These are phyloP conservation scores for Calonectria multiphialidica DNA, from an alignment of 2,329 filamentous ascomycete genomes.

Conservation along the genomic window DNA sequence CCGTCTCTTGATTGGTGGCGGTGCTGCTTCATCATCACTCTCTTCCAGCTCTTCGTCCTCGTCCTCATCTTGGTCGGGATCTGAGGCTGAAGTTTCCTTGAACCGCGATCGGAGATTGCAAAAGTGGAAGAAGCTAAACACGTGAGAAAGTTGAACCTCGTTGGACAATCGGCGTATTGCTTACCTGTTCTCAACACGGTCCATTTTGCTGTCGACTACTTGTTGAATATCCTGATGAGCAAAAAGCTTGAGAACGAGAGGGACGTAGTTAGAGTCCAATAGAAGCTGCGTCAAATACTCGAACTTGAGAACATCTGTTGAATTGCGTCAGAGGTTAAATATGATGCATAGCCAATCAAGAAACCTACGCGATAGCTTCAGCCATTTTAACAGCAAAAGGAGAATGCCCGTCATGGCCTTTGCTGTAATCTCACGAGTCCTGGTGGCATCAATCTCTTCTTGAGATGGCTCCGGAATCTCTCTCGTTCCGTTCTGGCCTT, in stretches of 20 bases:
- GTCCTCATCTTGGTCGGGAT: constrained; percentile 52
- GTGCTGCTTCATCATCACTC: constrained; percentile 82
- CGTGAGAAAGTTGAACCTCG: not conserved
- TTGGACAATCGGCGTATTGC: constrained; percentile 26
- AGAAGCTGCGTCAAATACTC: constrained; percentile 95
- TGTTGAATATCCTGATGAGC: constrained; percentile 95
- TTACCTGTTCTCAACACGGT: constrained; percentile 85
- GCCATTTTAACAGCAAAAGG: constrained; percentile 93
- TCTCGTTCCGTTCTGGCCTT: constrained; percentile 46
- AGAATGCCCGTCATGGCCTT: constrained; percentile 94
- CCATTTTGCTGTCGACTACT: constrained; percentile 86
- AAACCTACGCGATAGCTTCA: constrained; percentile 88
- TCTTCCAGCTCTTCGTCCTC: constrained; percentile 53
- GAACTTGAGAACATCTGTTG: constrained; percentile 88
- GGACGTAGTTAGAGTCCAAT: constrained; percentile 94
- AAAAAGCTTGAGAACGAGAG: constrained; percentile 91
- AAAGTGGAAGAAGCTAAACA: constrained; percentile 87
- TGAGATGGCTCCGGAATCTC: constrained; percentile 64
- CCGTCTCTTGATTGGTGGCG: constrained; percentile 81
- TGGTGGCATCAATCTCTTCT: constrained; percentile 85
- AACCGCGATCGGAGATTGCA: constrained; percentile 77
- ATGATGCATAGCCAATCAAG: not conserved
- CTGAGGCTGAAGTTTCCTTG: constrained; percentile 50
- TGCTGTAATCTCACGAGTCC: constrained; percentile 86
- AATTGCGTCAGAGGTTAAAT: not conserved